phyloP scores from a whole-genome alignment of 2,329 filamentous ascomycete species.

The Davidsoniella virescens region DNA sequence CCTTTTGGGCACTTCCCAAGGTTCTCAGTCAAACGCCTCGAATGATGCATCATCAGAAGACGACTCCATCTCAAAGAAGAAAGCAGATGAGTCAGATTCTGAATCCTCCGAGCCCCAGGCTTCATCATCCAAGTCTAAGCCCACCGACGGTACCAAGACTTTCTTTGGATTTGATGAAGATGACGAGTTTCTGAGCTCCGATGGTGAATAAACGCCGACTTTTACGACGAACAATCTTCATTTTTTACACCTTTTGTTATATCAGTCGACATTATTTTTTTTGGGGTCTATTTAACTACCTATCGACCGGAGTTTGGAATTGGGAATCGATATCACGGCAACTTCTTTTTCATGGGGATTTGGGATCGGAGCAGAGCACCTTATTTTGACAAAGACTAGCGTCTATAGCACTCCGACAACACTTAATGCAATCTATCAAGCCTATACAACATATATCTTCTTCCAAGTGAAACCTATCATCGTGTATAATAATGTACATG shows the following conservation, averaged over 20 bases:
- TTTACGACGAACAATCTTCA: neutral
- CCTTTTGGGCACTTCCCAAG: constrained; percentile 33
- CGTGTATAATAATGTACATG: too few relatives aligned
- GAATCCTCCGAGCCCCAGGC: neutral
- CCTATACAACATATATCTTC: too few relatives aligned
- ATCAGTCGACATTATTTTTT: neutral
- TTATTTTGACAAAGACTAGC: too few relatives aligned
- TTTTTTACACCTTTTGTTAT: too few relatives aligned
- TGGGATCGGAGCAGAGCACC: too few relatives aligned
- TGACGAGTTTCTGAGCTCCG: constrained; percentile 56
- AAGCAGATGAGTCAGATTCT: constrained; percentile 16
- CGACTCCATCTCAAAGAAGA: constrained; percentile 14
- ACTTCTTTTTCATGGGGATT: too few relatives aligned
- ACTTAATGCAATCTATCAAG: too few relatives aligned
- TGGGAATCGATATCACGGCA: too few relatives aligned
- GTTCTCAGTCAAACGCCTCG: constrained; percentile 25
- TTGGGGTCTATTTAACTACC: neutral
- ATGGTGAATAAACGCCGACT: constrained; percentile 23
- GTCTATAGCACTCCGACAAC: too few relatives aligned
- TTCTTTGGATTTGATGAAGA: constrained; percentile 71
- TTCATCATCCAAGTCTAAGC: constrained; percentile 20
- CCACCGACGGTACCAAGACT: constrained; percentile 25
- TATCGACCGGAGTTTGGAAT: neutral
- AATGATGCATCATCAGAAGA: constrained; percentile 19
- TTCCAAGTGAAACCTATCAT: too few relatives aligned